Conservation (phyloP, 768 basidiomycete genomes). For the Amanita thiersii region DNA sequence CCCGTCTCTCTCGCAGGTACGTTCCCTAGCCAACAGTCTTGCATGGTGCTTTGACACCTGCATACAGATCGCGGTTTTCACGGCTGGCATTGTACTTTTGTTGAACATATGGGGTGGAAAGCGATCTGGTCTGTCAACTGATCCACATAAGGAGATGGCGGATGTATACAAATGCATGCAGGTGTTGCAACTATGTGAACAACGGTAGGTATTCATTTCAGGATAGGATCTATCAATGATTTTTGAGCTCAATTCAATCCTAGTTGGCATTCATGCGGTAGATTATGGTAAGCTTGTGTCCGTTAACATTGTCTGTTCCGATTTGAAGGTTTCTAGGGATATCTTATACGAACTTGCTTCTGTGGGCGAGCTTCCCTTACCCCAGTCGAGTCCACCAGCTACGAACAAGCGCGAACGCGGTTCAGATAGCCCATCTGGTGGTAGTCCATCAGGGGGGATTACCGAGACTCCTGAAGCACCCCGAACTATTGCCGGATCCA, state of each 20-base stretch:
- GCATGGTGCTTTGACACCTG: not conserved
- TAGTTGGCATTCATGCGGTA: conserved; percentile 35
- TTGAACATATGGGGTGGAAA: conserved; percentile 63
- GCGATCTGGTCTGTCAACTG: conserved; percentile 36
- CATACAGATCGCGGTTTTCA: conserved; percentile 31
- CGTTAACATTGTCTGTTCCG: conserved; percentile 16
- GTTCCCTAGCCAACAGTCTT: conserved; percentile 6
- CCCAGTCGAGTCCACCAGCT: conserved; percentile 39
- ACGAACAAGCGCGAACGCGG: conserved; percentile 59
- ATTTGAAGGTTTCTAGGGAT: conserved; percentile 38
- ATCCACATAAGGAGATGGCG: conserved; percentile 47
- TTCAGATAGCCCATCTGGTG: conserved; percentile 34
- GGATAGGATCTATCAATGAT: not conserved
- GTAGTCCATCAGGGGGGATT: conserved; percentile 2
- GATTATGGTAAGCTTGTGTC: conserved; percentile 27
- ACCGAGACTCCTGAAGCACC: conserved; percentile 9
- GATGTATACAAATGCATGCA: conserved; percentile 63
- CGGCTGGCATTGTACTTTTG: conserved; percentile 49
- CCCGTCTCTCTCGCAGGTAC: conserved; percentile 27
- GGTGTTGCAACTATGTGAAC: conserved; percentile 33
- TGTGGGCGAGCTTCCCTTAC: conserved; percentile 64
- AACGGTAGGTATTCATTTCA: conserved; percentile 11
- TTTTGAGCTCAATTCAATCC: not conserved
- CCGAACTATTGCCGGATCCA: conserved; percentile 6
- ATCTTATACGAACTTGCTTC: conserved; percentile 66